Conservation (phyloP, 306 rosid species). For the Lithocarpus polystachyus region DNA sequence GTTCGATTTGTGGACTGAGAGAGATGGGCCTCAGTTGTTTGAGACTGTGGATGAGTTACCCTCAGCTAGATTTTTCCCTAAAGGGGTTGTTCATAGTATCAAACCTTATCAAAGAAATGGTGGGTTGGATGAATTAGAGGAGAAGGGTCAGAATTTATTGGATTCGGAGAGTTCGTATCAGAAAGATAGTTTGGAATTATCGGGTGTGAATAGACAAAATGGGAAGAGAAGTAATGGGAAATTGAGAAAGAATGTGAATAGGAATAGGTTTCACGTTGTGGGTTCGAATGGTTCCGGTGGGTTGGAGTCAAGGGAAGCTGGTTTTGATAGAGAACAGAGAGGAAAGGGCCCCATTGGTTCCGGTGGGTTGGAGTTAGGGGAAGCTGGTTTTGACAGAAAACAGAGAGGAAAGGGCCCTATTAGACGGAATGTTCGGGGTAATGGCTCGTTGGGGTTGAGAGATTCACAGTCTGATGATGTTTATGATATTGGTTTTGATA, state of each 20-base stretch:
- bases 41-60: slow-evolving; percentile 74
- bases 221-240: slow-evolving; percentile 27
- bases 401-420: slow-evolving; percentile 28
- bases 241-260: slow-evolving; percentile 29
- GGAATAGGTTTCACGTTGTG: slow-evolving; percentile 32
- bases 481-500: slow-evolving; percentile 58
- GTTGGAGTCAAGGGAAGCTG: slow-evolving; percentile 31
- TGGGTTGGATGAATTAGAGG: slow-evolving; percentile 31
- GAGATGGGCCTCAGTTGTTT: slow-evolving; percentile 81
- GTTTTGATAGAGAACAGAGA: slow-evolving; percentile 42
- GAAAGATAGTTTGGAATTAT: slow-evolving; percentile 6
- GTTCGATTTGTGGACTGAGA: slow-evolving; percentile 80
- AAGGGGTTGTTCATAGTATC: slow-evolving; percentile 89
- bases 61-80: slow-evolving; percentile 86
- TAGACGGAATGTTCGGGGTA: slow-evolving; percentile 14
- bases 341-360: slow-evolving; percentile 27
- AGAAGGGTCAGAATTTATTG: slow-evolving; percentile 8
- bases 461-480: slow-evolving; percentile 42
- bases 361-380: neutral
- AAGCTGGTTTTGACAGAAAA: slow-evolving; percentile 39
- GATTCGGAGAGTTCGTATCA: slow-evolving; percentile 21
- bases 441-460: slow-evolving; percentile 26
- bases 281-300: slow-evolving; percentile 33
- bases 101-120: slow-evolving; percentile 59
- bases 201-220: slow-evolving; percentile 6